phyloP scores from a whole-genome alignment of 2,329 filamentous ascomycete species.

The Huntiella moniliformis region DNA sequence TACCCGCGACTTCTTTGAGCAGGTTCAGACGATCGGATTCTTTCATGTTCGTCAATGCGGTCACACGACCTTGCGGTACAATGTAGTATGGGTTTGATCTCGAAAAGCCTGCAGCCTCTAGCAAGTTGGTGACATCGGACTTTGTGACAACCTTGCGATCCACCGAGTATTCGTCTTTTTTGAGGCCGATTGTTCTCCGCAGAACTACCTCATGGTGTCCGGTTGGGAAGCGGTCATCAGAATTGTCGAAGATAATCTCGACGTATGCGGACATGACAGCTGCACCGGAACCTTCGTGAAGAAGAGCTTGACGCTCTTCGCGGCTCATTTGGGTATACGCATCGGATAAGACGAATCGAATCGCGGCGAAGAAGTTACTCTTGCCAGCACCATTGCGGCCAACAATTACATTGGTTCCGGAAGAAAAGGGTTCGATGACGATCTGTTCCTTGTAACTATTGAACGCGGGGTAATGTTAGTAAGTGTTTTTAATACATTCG shows the following conservation, averaged over 20 bases:
- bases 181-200: conserved; percentile 83
- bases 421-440: conserved; percentile 93
- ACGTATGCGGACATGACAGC: conserved; percentile 99
- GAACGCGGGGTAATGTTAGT: conserved; percentile 13
- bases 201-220: conserved; percentile 79
- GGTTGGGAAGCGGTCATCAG: conserved; percentile 84
- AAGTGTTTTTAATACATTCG: too few species aligned
- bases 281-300: conserved; percentile 96
- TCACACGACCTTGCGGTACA: conserved; percentile 91
- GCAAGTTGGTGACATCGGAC: conserved; percentile 79
- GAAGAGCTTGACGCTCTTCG: conserved; percentile 82
- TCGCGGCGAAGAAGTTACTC: conserved; percentile 98
- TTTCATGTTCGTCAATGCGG: conserved; percentile 95
- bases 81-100: conserved; percentile 98
- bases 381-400: conserved; percentile 98
- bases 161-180: conserved; percentile 96
- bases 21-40: conserved; percentile 77
- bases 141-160: conserved; percentile 95
- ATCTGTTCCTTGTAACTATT: conserved; percentile 96
- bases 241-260: conserved; percentile 97
- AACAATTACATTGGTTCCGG: conserved; percentile 95
- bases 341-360: conserved; percentile 95
- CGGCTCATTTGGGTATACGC: conserved; percentile 90
- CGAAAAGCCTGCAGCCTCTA: conserved; percentile 92
- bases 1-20: conserved; percentile 94